These are phyloP conservation scores for Blastomyces gilchristii DNA, from an alignment of 2,329 filamentous ascomycete species.

Conservation along the genomic window DNA sequence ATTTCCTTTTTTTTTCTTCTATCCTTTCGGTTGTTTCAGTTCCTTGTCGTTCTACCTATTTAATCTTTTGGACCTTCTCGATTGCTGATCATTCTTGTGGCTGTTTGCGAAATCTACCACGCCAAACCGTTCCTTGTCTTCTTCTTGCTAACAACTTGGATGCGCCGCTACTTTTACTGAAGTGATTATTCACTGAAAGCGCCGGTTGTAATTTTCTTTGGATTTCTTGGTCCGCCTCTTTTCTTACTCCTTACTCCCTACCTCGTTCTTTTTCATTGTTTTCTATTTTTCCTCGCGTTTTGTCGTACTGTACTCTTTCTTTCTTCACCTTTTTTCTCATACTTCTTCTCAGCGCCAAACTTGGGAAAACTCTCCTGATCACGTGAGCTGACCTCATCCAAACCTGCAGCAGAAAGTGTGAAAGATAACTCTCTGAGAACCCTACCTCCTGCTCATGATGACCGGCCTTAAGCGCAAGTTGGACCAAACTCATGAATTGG, in stretches of 20 bases:
- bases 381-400: conserved; percentile 6
- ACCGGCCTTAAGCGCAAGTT: conserved; percentile 7
- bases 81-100: background rate
- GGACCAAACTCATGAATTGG: conserved; percentile 3
- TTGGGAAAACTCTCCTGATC: background rate
- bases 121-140: background rate
- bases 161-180: background rate
- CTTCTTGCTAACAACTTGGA: background rate
- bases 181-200: background rate
- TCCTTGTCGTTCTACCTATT: background rate
- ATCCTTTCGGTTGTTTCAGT: background rate
- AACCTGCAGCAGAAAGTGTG: background rate
- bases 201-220: background rate
- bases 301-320: background rate
- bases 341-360: background rate
- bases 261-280: background rate
- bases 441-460: background rate
- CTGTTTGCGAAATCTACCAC: background rate
- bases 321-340: background rate
- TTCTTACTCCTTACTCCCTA: background rate
- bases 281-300: background rate
- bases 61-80: background rate
- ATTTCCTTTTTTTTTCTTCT: no score
- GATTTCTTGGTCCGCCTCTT: background rate
- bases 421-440: background rate